A percentile compares a stretch with the other conserved stretches of the same genome.
Conservation (phyloP, 495 filamentous ascomycete species). For the Penicillium salamii region DNA sequence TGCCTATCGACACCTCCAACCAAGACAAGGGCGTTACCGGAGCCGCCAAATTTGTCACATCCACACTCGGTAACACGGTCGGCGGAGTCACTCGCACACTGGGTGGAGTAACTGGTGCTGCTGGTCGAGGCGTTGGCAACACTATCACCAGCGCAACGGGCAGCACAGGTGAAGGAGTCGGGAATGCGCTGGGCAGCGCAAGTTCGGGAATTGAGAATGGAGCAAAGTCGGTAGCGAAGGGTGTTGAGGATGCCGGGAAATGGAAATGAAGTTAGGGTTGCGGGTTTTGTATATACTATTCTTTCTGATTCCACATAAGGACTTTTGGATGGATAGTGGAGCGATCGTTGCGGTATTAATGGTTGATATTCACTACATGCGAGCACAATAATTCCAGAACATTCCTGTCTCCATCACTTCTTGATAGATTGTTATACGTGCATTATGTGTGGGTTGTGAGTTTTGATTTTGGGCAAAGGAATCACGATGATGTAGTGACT, state of each 20-base stretch:
- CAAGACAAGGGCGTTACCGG: conserved; percentile 37
- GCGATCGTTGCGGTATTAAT: too few species aligned
- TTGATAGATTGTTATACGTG: too few species aligned
- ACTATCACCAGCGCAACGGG: conserved; percentile 62
- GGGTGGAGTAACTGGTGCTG: conserved; percentile 66
- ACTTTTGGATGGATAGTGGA: too few species aligned
- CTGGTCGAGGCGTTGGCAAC: conserved; percentile 60
- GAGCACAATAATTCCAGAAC: too few species aligned
- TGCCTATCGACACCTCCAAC: conserved; percentile 19
- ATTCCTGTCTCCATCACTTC: too few species aligned
- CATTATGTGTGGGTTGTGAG: too few species aligned
- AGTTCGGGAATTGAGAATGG: conserved; percentile 61
- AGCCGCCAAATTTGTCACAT: conserved; percentile 47
- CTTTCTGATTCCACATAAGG: too few species aligned
- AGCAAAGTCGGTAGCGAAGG: conserved; percentile 53
- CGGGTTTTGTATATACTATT: too few species aligned
- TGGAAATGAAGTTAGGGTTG: conserved; percentile 44
- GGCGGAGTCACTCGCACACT: conserved; percentile 63
- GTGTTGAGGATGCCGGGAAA: conserved; percentile 67
- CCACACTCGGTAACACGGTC: conserved; percentile 59
- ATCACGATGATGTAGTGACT: too few species aligned
- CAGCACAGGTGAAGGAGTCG: conserved; percentile 60
- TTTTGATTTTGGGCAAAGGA: too few species aligned
- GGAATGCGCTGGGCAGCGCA: conserved; percentile 60
- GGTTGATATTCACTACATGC: too few species aligned